Percentiles rank a stretch among this genome's conserved stretches.
Conservation (phyloP, 1,284 basidiomycete species). For the Leccinum insolens region DNA sequence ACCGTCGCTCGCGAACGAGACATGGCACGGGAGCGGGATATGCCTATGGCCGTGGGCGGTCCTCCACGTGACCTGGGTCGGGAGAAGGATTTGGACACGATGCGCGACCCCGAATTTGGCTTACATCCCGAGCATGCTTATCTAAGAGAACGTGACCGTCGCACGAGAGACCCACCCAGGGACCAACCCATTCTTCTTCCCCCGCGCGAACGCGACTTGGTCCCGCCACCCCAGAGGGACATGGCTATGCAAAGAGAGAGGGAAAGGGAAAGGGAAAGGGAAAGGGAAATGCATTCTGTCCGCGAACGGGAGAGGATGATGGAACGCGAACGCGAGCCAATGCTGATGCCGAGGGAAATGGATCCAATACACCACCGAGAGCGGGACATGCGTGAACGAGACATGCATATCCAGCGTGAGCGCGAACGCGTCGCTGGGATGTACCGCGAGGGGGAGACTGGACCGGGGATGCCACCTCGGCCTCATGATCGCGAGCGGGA, state of each 20-base stretch:
- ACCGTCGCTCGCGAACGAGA: constrained; percentile 26
- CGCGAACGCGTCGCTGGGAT: constrained; percentile 28
- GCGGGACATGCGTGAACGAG: constrained; percentile 29
- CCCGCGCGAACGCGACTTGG: constrained; percentile 31
- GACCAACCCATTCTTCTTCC: constrained; percentile 24
- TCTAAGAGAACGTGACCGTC: constrained; percentile 7
- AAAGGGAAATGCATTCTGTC: constrained; percentile 14
- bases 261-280: constrained; percentile 26
- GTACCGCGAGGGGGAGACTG: constrained; percentile 35
- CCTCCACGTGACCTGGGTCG: constrained; percentile 28
- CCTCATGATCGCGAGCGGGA: constrained; percentile 33
- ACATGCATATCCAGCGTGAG: constrained; percentile 31
- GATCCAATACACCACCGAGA: constrained; percentile 27
- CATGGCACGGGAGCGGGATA: constrained; percentile 25
- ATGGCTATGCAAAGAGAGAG: constrained; percentile 16
- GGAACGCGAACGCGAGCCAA: constrained; percentile 19
- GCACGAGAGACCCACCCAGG: constrained; percentile 23
- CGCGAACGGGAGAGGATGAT: constrained; percentile 30
- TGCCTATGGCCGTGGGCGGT: constrained; percentile 20
- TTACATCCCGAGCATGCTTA: constrained; percentile 28
- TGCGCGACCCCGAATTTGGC: constrained; percentile 27
- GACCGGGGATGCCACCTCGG: constrained; percentile 26
- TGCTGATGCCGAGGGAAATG: constrained; percentile 22
- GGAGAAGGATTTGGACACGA: constrained; percentile 29
- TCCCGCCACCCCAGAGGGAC: constrained; percentile 25